Evolutionary conservation across 108 stramenopile species (phyloP).

Genomic region (Parietichytrium sp.): DNA sequence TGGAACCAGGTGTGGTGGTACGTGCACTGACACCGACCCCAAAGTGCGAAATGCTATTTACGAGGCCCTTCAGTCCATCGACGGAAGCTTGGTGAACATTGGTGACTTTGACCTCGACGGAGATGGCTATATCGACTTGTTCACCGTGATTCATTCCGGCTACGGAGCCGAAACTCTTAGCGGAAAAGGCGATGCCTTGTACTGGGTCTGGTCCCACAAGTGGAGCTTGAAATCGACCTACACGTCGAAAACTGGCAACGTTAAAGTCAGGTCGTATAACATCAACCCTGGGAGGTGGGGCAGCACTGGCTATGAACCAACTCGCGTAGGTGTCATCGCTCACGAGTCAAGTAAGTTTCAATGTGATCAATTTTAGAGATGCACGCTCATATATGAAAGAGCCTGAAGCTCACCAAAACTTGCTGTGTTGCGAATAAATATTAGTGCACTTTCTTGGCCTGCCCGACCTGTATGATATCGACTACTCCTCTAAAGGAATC

Average conservation of each 20-base stretch:
- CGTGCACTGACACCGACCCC: not conserved
- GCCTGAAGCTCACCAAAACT: no score
- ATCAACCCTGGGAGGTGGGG: conserved; percentile 51
- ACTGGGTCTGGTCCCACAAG: conserved; percentile 61
- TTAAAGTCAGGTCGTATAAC: conserved; percentile 54
- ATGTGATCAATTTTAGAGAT: no score
- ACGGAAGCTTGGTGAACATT: not conserved
- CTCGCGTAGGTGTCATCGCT: conserved; percentile 58
- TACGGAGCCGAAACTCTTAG: conserved; percentile 69
- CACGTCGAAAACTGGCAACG: conserved; percentile 12
- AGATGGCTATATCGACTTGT: conserved; percentile 54
- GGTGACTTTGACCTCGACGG: conserved; percentile 45
- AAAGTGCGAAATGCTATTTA: not conserved
- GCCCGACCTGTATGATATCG: conserved; percentile 56
- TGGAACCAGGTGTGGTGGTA: no score
- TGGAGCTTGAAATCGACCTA: conserved; percentile 45
- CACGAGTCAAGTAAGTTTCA: no score
- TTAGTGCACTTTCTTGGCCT: conserved; percentile 59
- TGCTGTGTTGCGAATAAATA: no score
- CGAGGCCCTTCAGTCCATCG: not conserved
- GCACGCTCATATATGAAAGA: no score
- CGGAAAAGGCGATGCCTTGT: conserved; percentile 57
- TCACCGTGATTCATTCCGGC: conserved; percentile 70
- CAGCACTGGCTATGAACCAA: conserved; percentile 50
- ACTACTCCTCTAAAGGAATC: conserved; percentile 45